Percentiles rank a stretch among this genome's conserved stretches.
These are phyloP conservation scores for Trichoderma orchidacearum DNA, from an alignment of 495 filamentous ascomycete genomes.

Conservation along the genomic window DNA sequence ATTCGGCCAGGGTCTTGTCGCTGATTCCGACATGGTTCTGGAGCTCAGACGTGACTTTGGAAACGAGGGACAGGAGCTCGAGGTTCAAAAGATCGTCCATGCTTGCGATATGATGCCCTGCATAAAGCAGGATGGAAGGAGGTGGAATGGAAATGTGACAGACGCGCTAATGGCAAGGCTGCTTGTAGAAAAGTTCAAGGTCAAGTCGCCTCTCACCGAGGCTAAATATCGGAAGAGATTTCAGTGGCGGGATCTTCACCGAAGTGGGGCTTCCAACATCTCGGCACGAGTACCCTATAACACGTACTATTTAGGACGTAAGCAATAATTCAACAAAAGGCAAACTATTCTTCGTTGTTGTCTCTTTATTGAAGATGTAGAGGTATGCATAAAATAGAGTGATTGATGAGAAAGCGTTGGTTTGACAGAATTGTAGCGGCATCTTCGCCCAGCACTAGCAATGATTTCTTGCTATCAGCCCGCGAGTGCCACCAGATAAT, in stretches of 20 bases:
- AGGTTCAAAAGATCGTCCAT: slow-evolving; percentile 90
- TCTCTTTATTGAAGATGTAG: too few species aligned
- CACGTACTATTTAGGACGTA: too few species aligned
- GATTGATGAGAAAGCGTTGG: too few species aligned
- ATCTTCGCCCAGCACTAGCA: too few species aligned
- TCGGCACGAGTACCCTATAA: too few species aligned
- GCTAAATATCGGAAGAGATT: not conserved
- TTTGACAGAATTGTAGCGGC: too few species aligned
- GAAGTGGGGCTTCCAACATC: not conserved
- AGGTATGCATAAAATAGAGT: too few species aligned
- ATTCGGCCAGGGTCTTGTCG: slow-evolving; percentile 92
- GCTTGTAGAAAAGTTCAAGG: not conserved
- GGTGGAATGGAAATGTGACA: not conserved
- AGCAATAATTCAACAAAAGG: too few species aligned
- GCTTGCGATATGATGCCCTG: slow-evolving; percentile 5
- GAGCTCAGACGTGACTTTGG: slow-evolving; percentile 85
- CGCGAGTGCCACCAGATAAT: too few species aligned
- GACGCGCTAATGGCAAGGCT: not conserved
- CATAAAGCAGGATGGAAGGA: not conserved
- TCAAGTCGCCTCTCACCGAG: not conserved
- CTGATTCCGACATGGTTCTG: slow-evolving; percentile 86
- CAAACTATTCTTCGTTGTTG: too few species aligned
- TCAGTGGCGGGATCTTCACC: not conserved
- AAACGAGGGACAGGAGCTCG: slow-evolving; percentile 85
- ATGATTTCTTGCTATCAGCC: too few species aligned